phyloP scores from a whole-genome alignment of 805 yeast genomes.

The Isabelozyma rhagii region DNA sequence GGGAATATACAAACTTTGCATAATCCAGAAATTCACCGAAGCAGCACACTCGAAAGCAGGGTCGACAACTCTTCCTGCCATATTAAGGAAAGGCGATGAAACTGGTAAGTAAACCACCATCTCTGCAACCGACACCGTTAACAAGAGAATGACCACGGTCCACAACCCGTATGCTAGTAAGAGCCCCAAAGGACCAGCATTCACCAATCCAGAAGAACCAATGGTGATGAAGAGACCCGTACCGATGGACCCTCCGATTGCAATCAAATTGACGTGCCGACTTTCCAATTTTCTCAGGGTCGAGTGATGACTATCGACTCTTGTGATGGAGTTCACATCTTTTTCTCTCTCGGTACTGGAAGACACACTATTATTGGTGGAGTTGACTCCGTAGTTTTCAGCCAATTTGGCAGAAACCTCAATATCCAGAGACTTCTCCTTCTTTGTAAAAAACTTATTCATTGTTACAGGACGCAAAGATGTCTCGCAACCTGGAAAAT shows the following conservation, averaged over 20 bases:
- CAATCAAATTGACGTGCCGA: conserved; percentile 37
- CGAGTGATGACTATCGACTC: neutral
- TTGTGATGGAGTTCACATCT: neutral
- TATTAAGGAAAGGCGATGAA: conserved; percentile 32
- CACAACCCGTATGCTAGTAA: conserved; percentile 29
- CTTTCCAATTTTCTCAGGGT: conserved; percentile 12
- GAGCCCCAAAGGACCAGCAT: conserved; percentile 35
- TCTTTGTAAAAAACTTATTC: neutral
- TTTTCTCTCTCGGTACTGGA: neutral
- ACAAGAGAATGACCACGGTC: conserved; percentile 28
- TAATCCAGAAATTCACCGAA: conserved; percentile 35
- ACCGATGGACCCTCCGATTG: conserved; percentile 41
- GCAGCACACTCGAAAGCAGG: conserved; percentile 34
- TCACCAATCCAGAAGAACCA: conserved; percentile 25
- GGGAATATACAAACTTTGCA: conserved; percentile 46
- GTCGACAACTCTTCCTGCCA: conserved; percentile 38
- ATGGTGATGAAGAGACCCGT: conserved; percentile 37
- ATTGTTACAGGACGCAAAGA: too few relatives aligned
- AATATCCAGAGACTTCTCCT: neutral
- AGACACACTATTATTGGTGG: neutral
- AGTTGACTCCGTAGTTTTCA: neutral
- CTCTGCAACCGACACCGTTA: conserved; percentile 36
- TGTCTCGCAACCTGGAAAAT: too few relatives aligned
- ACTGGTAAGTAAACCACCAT: conserved; percentile 37
- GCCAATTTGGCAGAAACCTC: neutral